These are phyloP conservation scores for Silene noctiflora DNA, from an alignment of 179 eudicot genomes.

Conservation along the genomic window DNA sequence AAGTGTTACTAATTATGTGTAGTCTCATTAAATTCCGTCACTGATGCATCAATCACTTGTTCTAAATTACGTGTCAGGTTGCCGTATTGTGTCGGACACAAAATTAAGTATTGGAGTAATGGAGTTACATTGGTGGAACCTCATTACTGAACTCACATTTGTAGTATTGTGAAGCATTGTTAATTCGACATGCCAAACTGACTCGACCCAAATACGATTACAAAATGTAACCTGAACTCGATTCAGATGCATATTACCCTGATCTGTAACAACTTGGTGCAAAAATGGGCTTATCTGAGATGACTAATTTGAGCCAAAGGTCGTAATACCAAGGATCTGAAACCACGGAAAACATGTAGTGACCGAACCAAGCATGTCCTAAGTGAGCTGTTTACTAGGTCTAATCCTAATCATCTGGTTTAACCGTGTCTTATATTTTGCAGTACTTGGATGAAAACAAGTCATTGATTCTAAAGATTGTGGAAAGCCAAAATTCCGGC, in stretches of 20 bases:
- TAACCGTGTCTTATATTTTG: not conserved
- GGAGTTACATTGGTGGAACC: no score
- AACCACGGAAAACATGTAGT: not conserved
- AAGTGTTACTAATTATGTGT: conserved; percentile 15
- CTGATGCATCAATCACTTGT: not conserved
- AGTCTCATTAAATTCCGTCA: conserved; percentile 21
- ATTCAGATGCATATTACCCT: not conserved
- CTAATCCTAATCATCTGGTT: not conserved
- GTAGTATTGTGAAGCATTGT: no score
- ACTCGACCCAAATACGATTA: not conserved
- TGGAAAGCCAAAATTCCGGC: conserved; percentile 93
- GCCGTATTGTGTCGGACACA: no score
- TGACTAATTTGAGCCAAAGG: no score
- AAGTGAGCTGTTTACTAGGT: not conserved
- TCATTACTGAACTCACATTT: no score
- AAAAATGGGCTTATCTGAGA: not conserved
- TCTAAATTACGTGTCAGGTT: no score
- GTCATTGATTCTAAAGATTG: conserved; percentile 90
- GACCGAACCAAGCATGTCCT: not conserved
- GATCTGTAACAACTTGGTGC: not conserved
- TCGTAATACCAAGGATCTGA: no score
- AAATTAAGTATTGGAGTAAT: no score
- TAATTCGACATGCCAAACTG: not conserved
- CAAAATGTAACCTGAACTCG: not conserved
- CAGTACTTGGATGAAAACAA: conserved; percentile 99